These are phyloP conservation scores for Boletus reticuloceps DNA, from an alignment of 768 basidiomycete genomes.

Conservation along the genomic window DNA sequence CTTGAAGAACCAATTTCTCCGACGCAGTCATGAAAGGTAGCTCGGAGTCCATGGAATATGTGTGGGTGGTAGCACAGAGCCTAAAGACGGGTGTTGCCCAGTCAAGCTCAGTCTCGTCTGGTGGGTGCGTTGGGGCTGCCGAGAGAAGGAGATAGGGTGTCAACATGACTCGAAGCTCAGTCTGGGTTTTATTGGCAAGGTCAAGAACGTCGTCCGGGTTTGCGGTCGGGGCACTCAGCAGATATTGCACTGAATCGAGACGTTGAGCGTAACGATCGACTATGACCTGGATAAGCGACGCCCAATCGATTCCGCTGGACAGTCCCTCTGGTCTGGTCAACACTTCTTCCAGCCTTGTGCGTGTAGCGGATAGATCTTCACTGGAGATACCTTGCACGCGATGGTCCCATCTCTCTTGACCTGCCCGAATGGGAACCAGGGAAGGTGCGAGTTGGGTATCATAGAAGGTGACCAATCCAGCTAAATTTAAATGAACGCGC, in stretches of 20 bases:
- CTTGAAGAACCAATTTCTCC: slow-evolving; percentile 27
- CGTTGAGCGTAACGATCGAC: slow-evolving; percentile 32
- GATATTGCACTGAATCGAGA: slow-evolving; percentile 24
- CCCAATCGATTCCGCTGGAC: slow-evolving; percentile 35
- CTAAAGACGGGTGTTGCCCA: slow-evolving; percentile 33
- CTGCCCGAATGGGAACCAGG: slow-evolving; percentile 9
- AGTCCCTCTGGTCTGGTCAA: background rate
- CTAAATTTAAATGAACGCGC: slow-evolving; percentile 19
- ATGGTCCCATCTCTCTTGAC: slow-evolving; percentile 20
- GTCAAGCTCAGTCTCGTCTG: background rate
- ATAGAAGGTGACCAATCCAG: slow-evolving; percentile 26
- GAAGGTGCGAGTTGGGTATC: slow-evolving; percentile 22
- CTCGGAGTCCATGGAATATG: slow-evolving; percentile 2
- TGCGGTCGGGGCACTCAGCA: slow-evolving; percentile 15
- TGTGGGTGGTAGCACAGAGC: slow-evolving; percentile 31
- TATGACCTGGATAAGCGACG: slow-evolving; percentile 24
- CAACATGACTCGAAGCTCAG: slow-evolving; percentile 26
- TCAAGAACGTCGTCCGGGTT: background rate
- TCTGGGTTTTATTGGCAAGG: slow-evolving; percentile 6
- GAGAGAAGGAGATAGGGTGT: slow-evolving; percentile 25
- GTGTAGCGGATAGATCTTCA: slow-evolving; percentile 7
- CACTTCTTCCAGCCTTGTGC: background rate
- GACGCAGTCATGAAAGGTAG: slow-evolving; percentile 21
- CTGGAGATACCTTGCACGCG: slow-evolving; percentile 12
- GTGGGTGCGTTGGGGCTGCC: slow-evolving; percentile 1